These are phyloP conservation scores for Gossypium australe DNA, from an alignment of 345 rosid species.

Conservation along the genomic window DNA sequence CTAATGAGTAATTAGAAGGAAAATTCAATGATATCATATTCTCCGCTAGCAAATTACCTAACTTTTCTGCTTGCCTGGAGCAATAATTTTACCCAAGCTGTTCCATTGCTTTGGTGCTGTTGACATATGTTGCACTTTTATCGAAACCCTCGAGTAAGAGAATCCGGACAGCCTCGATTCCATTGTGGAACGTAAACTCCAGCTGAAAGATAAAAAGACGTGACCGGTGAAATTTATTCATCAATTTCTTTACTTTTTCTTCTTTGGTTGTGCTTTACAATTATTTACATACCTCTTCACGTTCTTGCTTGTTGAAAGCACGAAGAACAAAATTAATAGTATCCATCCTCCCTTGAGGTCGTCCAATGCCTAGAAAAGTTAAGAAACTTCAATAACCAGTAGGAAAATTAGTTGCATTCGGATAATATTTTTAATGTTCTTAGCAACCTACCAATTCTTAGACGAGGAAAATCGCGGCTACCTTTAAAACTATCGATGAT, in stretches of 20 bases:
- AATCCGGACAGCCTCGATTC: conserved; percentile 62
- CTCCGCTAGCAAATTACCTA: background rate
- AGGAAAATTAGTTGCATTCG: background rate
- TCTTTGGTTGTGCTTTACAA: background rate
- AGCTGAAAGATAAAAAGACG: conserved; percentile 39
- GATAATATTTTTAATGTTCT: background rate
- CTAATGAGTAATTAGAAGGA: background rate
- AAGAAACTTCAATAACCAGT: background rate
- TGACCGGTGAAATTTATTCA: background rate
- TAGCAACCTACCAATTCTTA: conserved; percentile 65
- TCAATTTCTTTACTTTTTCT: background rate
- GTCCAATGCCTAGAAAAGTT: conserved; percentile 69
- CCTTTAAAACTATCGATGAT: conserved; percentile 89
- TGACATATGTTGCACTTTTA: conserved; percentile 84
- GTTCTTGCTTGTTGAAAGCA: conserved; percentile 69
- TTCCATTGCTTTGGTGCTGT: conserved; percentile 55
- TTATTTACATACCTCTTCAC: conserved; percentile 51
- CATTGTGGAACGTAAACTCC: conserved; percentile 64
- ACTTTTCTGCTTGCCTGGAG: background rate
- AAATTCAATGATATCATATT: background rate
- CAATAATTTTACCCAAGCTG: conserved; percentile 36
- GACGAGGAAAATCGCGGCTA: conserved; percentile 82
- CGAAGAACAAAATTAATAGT: conserved; percentile 66
- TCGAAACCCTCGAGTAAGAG: conserved; percentile 67
- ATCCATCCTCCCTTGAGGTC: conserved; percentile 95